Evolutionary conservation across 192 early-diverging fungal genomes (phyloP), one percentile per base, ranked within the genome.

Genomic region (Coemansia sp.): DNA sequence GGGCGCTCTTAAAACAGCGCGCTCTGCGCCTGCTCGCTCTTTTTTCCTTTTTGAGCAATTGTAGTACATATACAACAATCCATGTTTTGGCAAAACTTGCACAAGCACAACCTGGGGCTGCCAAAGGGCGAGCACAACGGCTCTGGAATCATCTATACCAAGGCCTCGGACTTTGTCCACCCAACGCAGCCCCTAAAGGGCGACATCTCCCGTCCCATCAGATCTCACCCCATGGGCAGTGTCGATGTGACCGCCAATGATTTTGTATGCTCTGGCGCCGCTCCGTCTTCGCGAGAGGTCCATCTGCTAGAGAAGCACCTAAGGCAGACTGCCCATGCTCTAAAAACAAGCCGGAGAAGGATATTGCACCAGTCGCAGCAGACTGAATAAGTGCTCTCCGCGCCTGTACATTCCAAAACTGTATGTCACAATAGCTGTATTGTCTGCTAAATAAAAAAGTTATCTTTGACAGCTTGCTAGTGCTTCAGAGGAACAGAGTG

Each of bases 231-330:
- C 15, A 76, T 76, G 72, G 66, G 66, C 37, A 30, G 43, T 16
- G 14, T 76, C 31, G 72, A 76, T 17, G 40, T 76, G 11, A 76
- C 72, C 11, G 72, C 72, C 5, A 69, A 62, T 51, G 66, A 69
- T 58, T 57, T 48, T 44, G 62, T 76, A 8, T 46, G 43, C 34
- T 60, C 56, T 50, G 57, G 49, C 36, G 44, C 58, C 36, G 43
- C 54, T 16, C 72, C 62, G 16, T 76, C 72, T n/a, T 28, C 21
- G 26, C 11, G 56, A 18, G 72, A 76, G 51, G 15, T 69, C n/a
- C 52, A 49, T 28, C 6, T 30, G 31, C 48, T 76, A 6, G 60
- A 62, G 20, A 61, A 58, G 39, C 66, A 65, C 37, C 34, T 51
- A 28, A 64, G 55, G 17, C 53, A 76, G 49, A 76, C 72, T 0